Base-by-base conservation (phyloP, 768 basidiomycete species). In the Butyriboletus loyo region DNA sequence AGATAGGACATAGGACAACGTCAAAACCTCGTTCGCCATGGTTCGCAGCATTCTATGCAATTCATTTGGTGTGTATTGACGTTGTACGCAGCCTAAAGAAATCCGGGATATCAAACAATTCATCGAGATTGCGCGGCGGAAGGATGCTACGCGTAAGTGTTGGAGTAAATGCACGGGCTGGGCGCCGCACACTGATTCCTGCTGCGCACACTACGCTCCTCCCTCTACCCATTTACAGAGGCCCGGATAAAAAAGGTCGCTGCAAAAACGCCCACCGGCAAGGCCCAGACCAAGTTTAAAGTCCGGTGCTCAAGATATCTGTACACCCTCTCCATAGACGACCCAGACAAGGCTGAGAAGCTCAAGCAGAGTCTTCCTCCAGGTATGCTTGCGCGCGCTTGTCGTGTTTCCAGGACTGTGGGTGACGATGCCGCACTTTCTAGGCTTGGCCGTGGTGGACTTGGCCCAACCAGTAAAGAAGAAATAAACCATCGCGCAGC, bases 311-410 rank as follows among this genome's bases (percentile, higher is more conserved):
- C 90, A 55, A 83, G 90, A 72, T 94, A 94, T 74, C 86, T 95
- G 56, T 99, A 99, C 86, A 98, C 97, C n/a, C 84, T 98, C 58
- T 83, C 86, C 56, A 73, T 98, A 70, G 89, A 93, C 71, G 97
- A 99, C 77, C 84, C 91, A 67, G 94, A 97, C 73, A 98, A 98
- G 82, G 96, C 97, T 36, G 94, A 97, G 73, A 99, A 98, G 80
- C 85, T 99, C 65, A 84, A 87, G 79, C 91, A 91, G 79, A 87
- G 85, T 67, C 80, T 99, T 46, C 96, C 96, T 48, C 97, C 97
- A 66, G 92, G 96, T 95, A 67, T 64, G 89, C 74, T 22, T 36
- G 2, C 10, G 1, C 0, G 4, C n/a, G 14, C 19, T n/a, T 14
- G 22, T 31, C 31, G 9, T 47, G 17, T n/a, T 35, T 30, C 21